Evolutionary conservation across 306 rosid genomes (phyloP).

Genomic region (Begonia fuchsioides): DNA sequence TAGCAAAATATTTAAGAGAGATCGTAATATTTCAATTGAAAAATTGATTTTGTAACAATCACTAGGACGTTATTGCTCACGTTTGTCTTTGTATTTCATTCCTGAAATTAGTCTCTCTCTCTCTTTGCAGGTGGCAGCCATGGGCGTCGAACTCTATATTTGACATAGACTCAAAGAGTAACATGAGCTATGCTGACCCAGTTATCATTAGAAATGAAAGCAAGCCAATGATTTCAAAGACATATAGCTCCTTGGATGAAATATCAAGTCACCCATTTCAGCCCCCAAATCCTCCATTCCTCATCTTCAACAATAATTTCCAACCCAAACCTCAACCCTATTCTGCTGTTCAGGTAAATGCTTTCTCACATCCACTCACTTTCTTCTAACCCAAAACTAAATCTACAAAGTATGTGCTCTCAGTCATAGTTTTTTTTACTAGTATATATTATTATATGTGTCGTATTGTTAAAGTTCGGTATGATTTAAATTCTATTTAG

Average conservation of each 20-base stretch:
- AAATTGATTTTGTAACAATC: neutral
- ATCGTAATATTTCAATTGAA: neutral
- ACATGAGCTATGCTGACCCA: constrained; percentile 2
- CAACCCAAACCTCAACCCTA: neutral
- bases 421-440: too few species aligned
- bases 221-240: constrained; percentile 3
- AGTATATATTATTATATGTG: too few species aligned
- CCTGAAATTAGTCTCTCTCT: neutral
- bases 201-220: neutral
- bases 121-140: constrained; percentile 2
- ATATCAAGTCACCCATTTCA: constrained; percentile 14
- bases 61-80: too few species aligned
- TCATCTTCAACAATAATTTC: constrained; percentile 5
- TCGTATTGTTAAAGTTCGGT: too few species aligned
- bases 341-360: constrained; percentile 8
- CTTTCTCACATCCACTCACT: neutral
- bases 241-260: constrained; percentile 5
- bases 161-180: constrained; percentile 4
- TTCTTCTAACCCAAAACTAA: neutral
- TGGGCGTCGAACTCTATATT: constrained; percentile 4
- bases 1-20: too few species aligned
- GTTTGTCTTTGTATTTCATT: neutral
- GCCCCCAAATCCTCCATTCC: constrained; percentile 8
- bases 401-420: too few species aligned
- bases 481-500: too few species aligned